A percentile compares a stretch with the other conserved stretches of the same genome.
Evolutionary conservation across 2,329 filamentous ascomycete genomes (phyloP).

Genomic region (Penicillium hordei): DNA sequence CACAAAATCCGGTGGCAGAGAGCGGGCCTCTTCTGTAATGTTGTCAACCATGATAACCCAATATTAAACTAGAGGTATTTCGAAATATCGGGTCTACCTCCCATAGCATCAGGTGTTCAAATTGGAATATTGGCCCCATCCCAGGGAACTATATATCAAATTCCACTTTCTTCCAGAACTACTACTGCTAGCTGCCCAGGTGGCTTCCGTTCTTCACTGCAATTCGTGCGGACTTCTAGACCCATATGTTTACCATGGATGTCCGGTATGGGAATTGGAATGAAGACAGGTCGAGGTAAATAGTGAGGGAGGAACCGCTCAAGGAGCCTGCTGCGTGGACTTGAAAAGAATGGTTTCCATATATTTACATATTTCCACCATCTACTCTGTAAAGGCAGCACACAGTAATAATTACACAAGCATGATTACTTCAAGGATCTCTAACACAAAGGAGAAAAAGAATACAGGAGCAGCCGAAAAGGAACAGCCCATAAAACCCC

Average conservation of each 20-base stretch:
- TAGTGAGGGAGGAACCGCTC: background rate
- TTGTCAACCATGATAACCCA: background rate
- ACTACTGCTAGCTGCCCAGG: background rate
- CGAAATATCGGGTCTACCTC: background rate
- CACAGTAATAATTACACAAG: slow-evolving; percentile 30
- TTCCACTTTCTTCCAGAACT: no score
- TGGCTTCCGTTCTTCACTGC: background rate
- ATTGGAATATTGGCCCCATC: background rate
- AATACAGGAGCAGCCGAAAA: slow-evolving; percentile 28
- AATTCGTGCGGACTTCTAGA: background rate
- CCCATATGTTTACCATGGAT: background rate
- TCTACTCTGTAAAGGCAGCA: slow-evolving; percentile 6
- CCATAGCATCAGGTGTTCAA: background rate
- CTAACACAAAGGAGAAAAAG: slow-evolving; percentile 36
- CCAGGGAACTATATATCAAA: background rate
- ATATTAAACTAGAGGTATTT: background rate
- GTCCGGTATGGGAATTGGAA: background rate
- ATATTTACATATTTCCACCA: background rate
- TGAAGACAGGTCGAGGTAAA: background rate
- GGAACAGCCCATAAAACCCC: slow-evolving; percentile 22
- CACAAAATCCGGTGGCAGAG: no score
- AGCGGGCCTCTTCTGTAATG: background rate
- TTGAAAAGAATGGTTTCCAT: background rate
- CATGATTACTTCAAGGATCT: slow-evolving; percentile 39
- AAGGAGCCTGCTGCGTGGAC: background rate